These are phyloP conservation scores for Pulveroboletus ravenelii DNA, from an alignment of 768 basidiomycete species.

Conservation along the genomic window DNA sequence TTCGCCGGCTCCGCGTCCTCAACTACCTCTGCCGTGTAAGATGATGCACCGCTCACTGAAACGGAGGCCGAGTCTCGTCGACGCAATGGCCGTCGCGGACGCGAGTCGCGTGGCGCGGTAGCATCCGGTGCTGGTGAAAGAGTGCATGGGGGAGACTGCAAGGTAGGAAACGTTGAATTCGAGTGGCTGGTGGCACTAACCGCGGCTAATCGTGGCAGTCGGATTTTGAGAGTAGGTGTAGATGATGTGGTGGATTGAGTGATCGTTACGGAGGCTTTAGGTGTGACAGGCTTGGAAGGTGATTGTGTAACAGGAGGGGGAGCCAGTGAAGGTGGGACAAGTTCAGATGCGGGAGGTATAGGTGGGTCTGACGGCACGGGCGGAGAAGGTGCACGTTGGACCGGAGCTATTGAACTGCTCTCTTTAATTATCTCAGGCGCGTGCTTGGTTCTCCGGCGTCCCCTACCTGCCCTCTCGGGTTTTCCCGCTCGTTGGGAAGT, in stretches of 20 bases:
- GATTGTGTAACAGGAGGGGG: constrained; percentile 11
- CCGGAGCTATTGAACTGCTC: constrained; percentile 2
- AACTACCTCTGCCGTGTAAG: constrained; percentile 25
- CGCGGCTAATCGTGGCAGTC: constrained; percentile 29
- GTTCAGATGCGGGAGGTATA: constrained; percentile 17
- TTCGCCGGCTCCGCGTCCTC: constrained; percentile 26
- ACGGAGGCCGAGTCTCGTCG: constrained; percentile 27
- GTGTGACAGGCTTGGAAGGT: constrained; percentile 24
- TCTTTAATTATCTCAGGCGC: constrained; percentile 17
- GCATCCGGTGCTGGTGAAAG: constrained; percentile 23
- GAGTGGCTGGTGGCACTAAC: constrained; percentile 26
- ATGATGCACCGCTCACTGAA: constrained; percentile 31
- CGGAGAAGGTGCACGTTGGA: constrained; percentile 15
- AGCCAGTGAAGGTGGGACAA: constrained; percentile 2
- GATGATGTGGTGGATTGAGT: constrained; percentile 30
- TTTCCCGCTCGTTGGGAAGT: constrained; percentile 11
- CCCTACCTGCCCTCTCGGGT: constrained; percentile 13
- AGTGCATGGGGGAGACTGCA: constrained; percentile 20
- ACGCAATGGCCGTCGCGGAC: constrained; percentile 26
- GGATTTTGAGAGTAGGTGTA: constrained; percentile 33
- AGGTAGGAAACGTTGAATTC: constrained; percentile 12
- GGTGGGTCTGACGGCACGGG: constrained; percentile 2
- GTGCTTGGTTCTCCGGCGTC: constrained; percentile 23
- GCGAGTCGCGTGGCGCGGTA: constrained; percentile 19
- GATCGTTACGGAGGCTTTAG: constrained; percentile 33